phyloP scores from a whole-genome alignment of 2,329 filamentous ascomycete species.

The Aureobasidium sp. region DNA sequence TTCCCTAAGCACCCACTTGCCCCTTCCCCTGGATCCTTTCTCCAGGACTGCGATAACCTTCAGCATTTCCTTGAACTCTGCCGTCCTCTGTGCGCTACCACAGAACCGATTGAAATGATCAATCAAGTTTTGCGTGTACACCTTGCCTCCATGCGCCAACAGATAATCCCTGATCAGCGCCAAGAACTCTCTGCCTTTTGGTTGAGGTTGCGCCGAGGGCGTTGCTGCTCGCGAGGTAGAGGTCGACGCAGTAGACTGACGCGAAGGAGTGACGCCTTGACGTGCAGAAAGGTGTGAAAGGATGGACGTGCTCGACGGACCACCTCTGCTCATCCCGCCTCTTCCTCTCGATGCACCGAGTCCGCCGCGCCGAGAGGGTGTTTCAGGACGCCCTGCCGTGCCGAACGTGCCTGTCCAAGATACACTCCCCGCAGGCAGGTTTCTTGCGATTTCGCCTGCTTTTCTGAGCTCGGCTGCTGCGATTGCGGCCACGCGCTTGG shows the following conservation, averaged over 20 bases:
- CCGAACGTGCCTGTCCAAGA: constrained; percentile 91
- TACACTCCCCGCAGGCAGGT: constrained; percentile 72
- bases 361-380: constrained; percentile 41
- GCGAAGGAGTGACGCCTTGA: constrained; percentile 38
- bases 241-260: constrained; percentile 30
- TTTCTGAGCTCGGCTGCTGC: constrained; percentile 70
- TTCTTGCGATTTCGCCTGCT: constrained; percentile 64
- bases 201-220: constrained; percentile 21
- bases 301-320: constrained; percentile 33
- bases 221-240: constrained; percentile 27
- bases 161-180: constrained; percentile 69
- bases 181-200: constrained; percentile 39
- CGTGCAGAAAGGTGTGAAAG: constrained; percentile 39
- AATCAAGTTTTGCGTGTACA: constrained; percentile 76
- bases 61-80: constrained; percentile 76
- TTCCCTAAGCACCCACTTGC: constrained; percentile 53
- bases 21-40: constrained; percentile 43
- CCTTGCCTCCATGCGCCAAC: constrained; percentile 65
- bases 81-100: constrained; percentile 57
- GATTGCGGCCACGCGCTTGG: constrained; percentile 67
- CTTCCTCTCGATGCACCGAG: constrained; percentile 34
- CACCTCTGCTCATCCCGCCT: constrained; percentile 22
- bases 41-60: constrained; percentile 68
- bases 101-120: constrained; percentile 85
- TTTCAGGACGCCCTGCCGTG: constrained; percentile 62